phyloP scores from a whole-genome alignment of 2,329 filamentous ascomycete genomes.

The Elsinoe perseae region DNA sequence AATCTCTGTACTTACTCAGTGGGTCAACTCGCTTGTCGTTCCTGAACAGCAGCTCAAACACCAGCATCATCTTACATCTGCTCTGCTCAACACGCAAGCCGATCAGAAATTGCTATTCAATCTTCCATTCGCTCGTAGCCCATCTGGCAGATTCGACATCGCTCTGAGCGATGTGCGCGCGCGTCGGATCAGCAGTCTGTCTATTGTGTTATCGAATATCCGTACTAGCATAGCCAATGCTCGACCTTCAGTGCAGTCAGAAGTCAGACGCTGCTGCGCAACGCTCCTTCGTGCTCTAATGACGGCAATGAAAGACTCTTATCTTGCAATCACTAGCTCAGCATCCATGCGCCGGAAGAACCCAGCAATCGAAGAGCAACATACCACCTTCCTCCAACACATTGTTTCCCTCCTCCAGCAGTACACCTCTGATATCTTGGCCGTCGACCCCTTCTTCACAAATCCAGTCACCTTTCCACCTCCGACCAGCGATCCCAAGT shows the following conservation, averaged over 20 bases:
- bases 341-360: conserved; percentile 3
- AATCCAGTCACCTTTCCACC: conserved; percentile 54
- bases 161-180: conserved; percentile 46
- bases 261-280: conserved; percentile 41
- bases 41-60: conserved; percentile 54
- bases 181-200: conserved; percentile 49
- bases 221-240: conserved; percentile 40
- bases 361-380: conserved; percentile 39
- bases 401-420: conserved; percentile 55
- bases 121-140: conserved; percentile 44
- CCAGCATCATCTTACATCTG: conserved; percentile 50
- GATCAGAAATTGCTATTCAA: conserved; percentile 47
- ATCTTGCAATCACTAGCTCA: conserved; percentile 43
- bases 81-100: conserved; percentile 43
- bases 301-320: conserved; percentile 54
- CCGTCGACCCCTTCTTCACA: conserved; percentile 53
- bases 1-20: conserved; percentile 43
- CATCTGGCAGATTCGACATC: conserved; percentile 37
- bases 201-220: conserved; percentile 53
- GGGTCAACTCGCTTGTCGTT: conserved; percentile 51
- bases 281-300: conserved; percentile 50
- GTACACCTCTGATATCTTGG: conserved; percentile 50
- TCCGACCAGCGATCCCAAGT: conserved; percentile 52
- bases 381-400: conserved; percentile 55
- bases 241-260: conserved; percentile 27